Evolutionary conservation across 169 alveolate species (phyloP).

Genomic region (Eimeria sp.): DNA sequence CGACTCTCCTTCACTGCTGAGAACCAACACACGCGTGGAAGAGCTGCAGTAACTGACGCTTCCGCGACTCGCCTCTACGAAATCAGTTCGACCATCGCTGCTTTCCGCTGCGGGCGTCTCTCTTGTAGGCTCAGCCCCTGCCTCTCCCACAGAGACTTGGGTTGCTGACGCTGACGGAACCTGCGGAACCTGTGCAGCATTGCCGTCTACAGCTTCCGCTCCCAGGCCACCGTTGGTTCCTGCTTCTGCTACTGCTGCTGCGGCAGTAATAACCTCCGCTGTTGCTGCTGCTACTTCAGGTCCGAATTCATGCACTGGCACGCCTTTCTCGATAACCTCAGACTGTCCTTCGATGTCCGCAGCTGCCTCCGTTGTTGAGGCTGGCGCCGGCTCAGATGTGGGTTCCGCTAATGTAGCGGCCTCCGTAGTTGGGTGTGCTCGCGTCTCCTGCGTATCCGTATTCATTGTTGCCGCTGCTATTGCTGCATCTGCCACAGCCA

Average conservation of each 20-base stretch:
- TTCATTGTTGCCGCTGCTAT: neutral
- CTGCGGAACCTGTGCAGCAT: neutral
- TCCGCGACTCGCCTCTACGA: neutral
- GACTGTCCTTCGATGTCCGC: neutral
- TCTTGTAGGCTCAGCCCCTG: neutral
- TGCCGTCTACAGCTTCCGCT: neutral
- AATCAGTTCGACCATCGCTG: neutral
- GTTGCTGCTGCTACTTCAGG: neutral
- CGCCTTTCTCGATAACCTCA: neutral
- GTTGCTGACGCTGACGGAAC: constrained; percentile 26
- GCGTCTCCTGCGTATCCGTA: neutral
- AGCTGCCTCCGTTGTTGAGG: neutral
- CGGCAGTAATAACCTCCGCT: neutral
- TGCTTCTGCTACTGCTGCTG: neutral
- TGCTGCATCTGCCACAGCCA: neutral
- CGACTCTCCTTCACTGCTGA: constrained; percentile 51
- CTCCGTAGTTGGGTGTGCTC: neutral
- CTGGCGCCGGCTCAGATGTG: neutral
- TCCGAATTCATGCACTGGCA: neutral
- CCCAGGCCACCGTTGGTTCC: neutral
- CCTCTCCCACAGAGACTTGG: neutral
- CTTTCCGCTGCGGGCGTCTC: neutral
- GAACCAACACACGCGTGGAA: constrained; percentile 40
- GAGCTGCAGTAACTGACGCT: constrained; percentile 23
- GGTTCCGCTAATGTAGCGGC: neutral